Evolutionary conservation across 2,329 filamentous ascomycete genomes (phyloP).

Genomic region (Talaromyces sp.): DNA sequence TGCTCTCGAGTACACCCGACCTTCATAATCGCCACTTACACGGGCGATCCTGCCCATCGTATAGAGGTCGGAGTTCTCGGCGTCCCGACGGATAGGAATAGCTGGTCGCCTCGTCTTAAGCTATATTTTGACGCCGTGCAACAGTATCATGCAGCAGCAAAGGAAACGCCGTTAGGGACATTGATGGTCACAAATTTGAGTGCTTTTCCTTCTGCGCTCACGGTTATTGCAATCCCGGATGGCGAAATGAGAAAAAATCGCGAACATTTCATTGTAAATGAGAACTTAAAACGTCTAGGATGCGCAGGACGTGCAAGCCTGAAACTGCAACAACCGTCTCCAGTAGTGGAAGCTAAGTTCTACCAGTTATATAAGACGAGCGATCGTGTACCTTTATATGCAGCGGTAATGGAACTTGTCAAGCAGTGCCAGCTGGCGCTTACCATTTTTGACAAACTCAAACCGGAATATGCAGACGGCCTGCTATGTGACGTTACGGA

Average conservation of each 20-base stretch:
- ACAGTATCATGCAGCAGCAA: conserved; percentile 78
- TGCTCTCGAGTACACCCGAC: conserved; percentile 88
- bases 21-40: conserved; percentile 88
- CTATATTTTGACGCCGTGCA: conserved; percentile 84
- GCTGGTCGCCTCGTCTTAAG: conserved; percentile 75
- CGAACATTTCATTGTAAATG: conserved; percentile 86
- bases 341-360: conserved; percentile 86
- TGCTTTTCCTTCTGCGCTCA: conserved; percentile 85
- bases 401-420: conserved; percentile 80
- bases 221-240: conserved; percentile 84
- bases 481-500: conserved; percentile 92
- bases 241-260: conserved; percentile 79
- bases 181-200: conserved; percentile 93
- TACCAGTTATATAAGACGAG: conserved; percentile 84
- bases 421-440: conserved; percentile 88
- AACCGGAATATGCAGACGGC: conserved; percentile 86
- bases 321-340: conserved; percentile 71
- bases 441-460: conserved; percentile 80
- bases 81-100: conserved; percentile 72
- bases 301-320: conserved; percentile 88
- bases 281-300: conserved; percentile 84
- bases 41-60: conserved; percentile 74
- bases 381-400: conserved; percentile 73
- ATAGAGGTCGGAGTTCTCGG: conserved; percentile 77
- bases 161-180: conserved; percentile 76